These are phyloP conservation scores for Solanum ossicruentum DNA, from an alignment of 257 asterid genomes.

Conservation along the genomic window DNA sequence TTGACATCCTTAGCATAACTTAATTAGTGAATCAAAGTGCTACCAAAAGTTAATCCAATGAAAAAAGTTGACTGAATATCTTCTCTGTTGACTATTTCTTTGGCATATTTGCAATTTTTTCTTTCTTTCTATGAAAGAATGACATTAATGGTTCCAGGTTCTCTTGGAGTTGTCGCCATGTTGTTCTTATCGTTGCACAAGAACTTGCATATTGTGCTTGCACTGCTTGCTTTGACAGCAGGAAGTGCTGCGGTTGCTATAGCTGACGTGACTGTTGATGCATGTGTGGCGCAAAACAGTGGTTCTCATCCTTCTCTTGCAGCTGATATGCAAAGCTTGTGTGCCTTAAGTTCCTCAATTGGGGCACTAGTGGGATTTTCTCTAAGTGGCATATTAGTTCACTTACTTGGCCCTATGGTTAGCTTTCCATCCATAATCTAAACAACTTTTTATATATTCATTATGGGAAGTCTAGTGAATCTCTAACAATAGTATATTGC, in stretches of 20 bases:
- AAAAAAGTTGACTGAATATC: neutral
- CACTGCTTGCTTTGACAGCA: slow-evolving; percentile 65
- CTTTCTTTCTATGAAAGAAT: neutral
- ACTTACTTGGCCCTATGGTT: slow-evolving; percentile 83
- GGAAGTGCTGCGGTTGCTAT: slow-evolving; percentile 95
- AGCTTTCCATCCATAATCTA: slow-evolving; percentile 5
- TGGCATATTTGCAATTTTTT: neutral
- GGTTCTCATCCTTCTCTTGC: slow-evolving; percentile 70
- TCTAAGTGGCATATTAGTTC: slow-evolving; percentile 73
- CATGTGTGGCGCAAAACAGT: slow-evolving; percentile 89
- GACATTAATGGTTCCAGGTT: slow-evolving; percentile 30
- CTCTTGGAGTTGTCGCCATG: slow-evolving; percentile 68
- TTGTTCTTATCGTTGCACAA: slow-evolving; percentile 59
- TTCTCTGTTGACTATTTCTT: neutral
- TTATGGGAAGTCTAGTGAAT: neutral
- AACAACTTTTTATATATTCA: neutral
- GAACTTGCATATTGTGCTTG: slow-evolving; percentile 54
- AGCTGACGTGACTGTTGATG: slow-evolving; percentile 95
- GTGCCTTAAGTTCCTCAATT: slow-evolving; percentile 74
- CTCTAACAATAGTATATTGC: neutral
- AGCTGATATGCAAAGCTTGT: slow-evolving; percentile 91
- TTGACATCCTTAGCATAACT: neutral
- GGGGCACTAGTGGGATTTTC: slow-evolving; percentile 82
- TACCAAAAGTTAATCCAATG: neutral
- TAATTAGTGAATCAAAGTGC: neutral